Evolutionary conservation across 495 filamentous ascomycete genomes (phyloP).

Genomic region (Penicillium verhagenii): DNA sequence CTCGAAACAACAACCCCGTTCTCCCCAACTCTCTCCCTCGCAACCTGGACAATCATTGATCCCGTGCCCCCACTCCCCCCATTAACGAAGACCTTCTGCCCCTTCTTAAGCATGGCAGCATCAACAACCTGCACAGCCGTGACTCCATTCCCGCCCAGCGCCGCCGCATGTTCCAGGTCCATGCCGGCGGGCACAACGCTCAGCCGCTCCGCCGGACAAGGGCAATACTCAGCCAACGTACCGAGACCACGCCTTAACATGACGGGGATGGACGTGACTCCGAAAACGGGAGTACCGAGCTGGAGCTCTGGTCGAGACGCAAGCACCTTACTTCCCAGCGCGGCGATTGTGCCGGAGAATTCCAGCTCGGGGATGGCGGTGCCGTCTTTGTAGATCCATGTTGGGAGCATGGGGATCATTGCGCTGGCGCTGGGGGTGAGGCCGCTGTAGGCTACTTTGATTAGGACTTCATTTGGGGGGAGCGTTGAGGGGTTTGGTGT

Average conservation of each 20-base stretch:
- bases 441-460: neutral
- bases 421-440: neutral
- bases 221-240: neutral
- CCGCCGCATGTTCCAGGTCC: neutral
- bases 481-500: neutral
- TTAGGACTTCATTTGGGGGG: neutral
- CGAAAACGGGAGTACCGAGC: neutral
- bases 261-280: neutral
- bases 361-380: neutral
- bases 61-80: neutral
- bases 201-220: neutral
- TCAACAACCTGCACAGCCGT: constrained; percentile 1
- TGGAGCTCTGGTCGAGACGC: neutral
- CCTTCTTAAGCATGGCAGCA: neutral
- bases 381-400: neutral
- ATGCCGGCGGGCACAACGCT: neutral
- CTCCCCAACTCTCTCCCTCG: neutral
- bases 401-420: neutral
- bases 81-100: neutral
- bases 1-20: neutral
- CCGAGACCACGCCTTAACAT: neutral
- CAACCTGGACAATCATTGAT: neutral
- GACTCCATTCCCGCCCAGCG: neutral
- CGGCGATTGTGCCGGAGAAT: neutral
- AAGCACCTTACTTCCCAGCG: neutral